Base-by-base conservation (phyloP, 331 rosid genomes). In the Rosa hybrid region DNA sequence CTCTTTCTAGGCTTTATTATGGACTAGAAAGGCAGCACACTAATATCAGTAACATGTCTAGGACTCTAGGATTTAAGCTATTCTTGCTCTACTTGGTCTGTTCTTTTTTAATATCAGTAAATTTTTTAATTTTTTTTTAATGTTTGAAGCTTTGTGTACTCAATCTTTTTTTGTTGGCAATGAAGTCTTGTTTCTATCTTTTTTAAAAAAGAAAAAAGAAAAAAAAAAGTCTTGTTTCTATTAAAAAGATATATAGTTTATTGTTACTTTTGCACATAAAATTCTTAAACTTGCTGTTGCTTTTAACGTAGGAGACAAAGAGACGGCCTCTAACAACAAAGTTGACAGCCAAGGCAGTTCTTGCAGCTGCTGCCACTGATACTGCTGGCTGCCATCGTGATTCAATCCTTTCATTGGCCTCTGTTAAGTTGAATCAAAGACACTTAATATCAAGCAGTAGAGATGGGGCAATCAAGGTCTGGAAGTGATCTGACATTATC, bases 331-430 rank as follows among this genome's bases (percentile, higher is more conserved):
- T 90, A 71, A 72, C 96, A 23, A 85, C 85, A 46, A 93, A 90
- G 85, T 69, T 87, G 86, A 90, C 97, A 39, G 79, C 96, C 18
- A 96, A 96, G 91, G 92, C 94, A 57, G 86, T 87, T 83, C 89
- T 96, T 38, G 89, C 97, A 9, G 96, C 97, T 65, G 98, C 99
- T 83, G 98, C 97, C 53, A 91, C 97, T 12, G 99, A 95, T 84
- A 84, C 96, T 46, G 98, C 92, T n/a, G 98, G 99, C 79, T 93
- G 97, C 84, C 99, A 96, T 76, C 93, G 94, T 0, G 99, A 96
- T 80, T 91, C 98, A 57, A 57, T 95, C 78, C 83, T 90, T 34
- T 91, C 97, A 4, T 75, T 95, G 91, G 99, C 96, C 49, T 93
- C 97, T 12, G 90, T 95, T n/a, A 93, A 95, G 97, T 84, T 91